Conservation (phyloP, 2,329 filamentous ascomycete genomes). For the Cadophora luteo-olivacea region DNA sequence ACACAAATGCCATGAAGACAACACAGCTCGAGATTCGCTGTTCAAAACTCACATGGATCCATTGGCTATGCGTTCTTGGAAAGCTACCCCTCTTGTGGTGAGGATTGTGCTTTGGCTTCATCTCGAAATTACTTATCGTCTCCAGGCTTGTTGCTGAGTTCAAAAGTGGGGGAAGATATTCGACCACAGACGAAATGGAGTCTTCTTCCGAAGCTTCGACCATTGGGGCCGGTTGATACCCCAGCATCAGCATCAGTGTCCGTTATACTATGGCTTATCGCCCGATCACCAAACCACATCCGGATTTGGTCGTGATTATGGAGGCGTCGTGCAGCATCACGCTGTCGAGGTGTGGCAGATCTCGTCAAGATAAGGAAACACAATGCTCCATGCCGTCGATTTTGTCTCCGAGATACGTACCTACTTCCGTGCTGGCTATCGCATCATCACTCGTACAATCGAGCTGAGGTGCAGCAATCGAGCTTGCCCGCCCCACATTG, state of each 20-base stretch:
- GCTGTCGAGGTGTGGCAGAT: not conserved
- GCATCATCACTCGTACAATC: not conserved
- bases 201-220: not conserved
- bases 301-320: not conserved
- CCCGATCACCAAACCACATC: not conserved
- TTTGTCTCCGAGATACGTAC: not conserved
- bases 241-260: not conserved
- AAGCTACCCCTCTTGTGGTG: too few relatives aligned
- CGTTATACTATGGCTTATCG: not conserved
- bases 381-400: not conserved
- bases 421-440: too few relatives aligned
- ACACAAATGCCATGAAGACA: too few relatives aligned
- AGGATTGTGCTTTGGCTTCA: too few relatives aligned
- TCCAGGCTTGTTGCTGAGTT: too few relatives aligned
- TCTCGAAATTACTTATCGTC: too few relatives aligned
- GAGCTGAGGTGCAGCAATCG: not conserved
- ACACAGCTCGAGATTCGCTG: too few relatives aligned
- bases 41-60: too few relatives aligned
- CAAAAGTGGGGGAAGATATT: too few relatives aligned
- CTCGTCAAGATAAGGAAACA: constrained; percentile 5
- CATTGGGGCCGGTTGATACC: not conserved
- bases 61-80: too few relatives aligned
- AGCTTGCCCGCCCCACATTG: constrained; percentile 3
- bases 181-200: too few relatives aligned
- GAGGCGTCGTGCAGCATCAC: not conserved